These are phyloP conservation scores for Salix caprea DNA, from an alignment of 345 rosid species.

Conservation along the genomic window DNA sequence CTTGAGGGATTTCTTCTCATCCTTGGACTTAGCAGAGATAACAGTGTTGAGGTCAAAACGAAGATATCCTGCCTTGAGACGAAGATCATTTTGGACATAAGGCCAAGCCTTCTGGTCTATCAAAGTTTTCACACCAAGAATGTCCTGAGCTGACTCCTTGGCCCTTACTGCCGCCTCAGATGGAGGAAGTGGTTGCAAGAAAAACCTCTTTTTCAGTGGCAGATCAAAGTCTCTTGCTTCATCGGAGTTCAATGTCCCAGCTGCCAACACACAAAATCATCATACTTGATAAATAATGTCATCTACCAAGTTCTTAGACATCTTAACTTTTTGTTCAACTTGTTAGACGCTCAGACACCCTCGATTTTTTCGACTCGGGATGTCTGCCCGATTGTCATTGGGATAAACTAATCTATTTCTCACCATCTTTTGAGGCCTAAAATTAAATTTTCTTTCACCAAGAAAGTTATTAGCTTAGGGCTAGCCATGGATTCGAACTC, in stretches of 20 bases:
- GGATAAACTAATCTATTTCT: no score
- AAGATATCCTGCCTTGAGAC: conserved; percentile 61
- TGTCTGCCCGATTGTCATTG: no score
- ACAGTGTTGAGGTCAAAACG: conserved; percentile 89
- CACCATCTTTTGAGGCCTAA: no score
- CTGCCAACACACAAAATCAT: conserved; percentile 39
- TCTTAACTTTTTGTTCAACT: no score
- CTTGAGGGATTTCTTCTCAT: conserved; percentile 60
- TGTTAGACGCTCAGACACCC: no score
- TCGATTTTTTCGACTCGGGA: no score
- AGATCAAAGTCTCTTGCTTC: conserved; percentile 63
- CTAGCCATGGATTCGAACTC: no score
- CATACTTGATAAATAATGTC: background rate
- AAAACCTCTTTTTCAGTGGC: conserved; percentile 62
- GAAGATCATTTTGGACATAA: conserved; percentile 79
- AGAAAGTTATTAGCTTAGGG: no score
- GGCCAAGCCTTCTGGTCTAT: conserved; percentile 97
- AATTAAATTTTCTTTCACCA: no score
- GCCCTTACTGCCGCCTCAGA: conserved; percentile 67
- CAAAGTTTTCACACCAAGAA: conserved; percentile 57
- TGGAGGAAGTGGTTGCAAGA: conserved; percentile 62
- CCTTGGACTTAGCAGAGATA: conserved; percentile 66
- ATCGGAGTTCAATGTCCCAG: conserved; percentile 87
- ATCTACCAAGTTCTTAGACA: no score
- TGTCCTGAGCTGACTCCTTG: conserved; percentile 82